These are phyloP conservation scores for Xerocomellus dryophilus DNA, from an alignment of 768 basidiomycete genomes.

Conservation along the genomic window DNA sequence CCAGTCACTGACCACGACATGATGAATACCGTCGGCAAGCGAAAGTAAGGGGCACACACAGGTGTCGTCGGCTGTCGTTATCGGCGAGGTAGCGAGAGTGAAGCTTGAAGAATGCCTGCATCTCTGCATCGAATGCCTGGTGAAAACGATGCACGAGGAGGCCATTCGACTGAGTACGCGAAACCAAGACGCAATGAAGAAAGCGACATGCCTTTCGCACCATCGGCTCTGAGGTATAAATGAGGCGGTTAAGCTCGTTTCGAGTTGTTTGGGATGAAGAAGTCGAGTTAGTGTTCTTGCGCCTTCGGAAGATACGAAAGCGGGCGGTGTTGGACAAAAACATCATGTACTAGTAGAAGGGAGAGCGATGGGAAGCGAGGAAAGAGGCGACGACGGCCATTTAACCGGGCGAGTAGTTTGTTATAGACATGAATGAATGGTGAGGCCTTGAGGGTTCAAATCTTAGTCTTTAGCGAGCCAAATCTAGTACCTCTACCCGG, in stretches of 20 bases:
- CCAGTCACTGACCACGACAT: conserved; percentile 62
- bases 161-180: conserved; percentile 31
- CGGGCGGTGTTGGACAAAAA: conserved; percentile 34
- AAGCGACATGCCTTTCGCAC: conserved; percentile 51
- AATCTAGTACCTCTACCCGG: too few relatives aligned
- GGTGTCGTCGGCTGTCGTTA: conserved; percentile 80
- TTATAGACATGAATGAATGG: conserved; percentile 21
- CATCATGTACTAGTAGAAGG: conserved; percentile 9
- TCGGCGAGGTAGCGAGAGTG: conserved; percentile 93
- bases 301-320: conserved; percentile 37
- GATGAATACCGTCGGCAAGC: conserved; percentile 6
- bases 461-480: too few relatives aligned
- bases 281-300: conserved; percentile 42
- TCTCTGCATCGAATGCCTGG: conserved; percentile 80
- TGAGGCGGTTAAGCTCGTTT: conserved; percentile 66
- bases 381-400: conserved; percentile 16
- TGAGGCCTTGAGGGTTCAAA: too few relatives aligned
- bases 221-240: conserved; percentile 52
- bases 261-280: conserved; percentile 51
- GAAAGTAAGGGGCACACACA: conserved; percentile 50
- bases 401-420: conserved; percentile 20
- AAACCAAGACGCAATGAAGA: conserved; percentile 31
- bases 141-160: conserved; percentile 5
- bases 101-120: conserved; percentile 94
- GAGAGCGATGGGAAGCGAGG: conserved; percentile 28